phyloP scores from a whole-genome alignment of 2,329 filamentous ascomycete species.

The Triangularia setosa region DNA sequence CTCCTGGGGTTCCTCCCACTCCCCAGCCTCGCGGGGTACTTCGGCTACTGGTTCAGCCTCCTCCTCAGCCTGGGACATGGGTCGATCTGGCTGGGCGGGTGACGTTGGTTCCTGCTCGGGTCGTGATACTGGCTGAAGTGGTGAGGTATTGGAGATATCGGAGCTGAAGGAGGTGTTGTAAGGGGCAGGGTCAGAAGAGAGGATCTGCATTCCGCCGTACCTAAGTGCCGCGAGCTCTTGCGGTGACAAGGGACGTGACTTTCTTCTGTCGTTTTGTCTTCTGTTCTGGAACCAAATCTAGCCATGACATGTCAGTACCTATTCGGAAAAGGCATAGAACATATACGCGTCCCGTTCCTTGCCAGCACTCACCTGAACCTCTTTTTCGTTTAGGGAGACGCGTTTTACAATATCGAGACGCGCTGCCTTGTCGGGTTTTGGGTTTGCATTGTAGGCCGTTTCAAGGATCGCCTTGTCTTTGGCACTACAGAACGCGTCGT shows the following conservation, averaged over 20 bases:
- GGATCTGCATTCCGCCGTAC: conserved; percentile 50
- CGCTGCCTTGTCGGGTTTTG: conserved; percentile 87
- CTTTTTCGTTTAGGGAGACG: conserved; percentile 88
- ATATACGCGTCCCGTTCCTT: not conserved
- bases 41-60: conserved; percentile 11
- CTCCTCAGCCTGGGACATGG: conserved; percentile 15
- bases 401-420: conserved; percentile 79
- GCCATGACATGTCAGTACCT: conserved; percentile 20
- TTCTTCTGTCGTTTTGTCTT: conserved; percentile 86
- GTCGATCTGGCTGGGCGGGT: conserved; percentile 10
- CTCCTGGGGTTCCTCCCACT: conserved; percentile 6
- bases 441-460: conserved; percentile 75
- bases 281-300: conserved; percentile 99
- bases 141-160: conserved; percentile 15
- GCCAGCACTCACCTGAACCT: conserved; percentile 73
- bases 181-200: conserved; percentile 43
- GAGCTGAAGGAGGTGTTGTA: conserved; percentile 28
- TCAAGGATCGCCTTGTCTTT: conserved; percentile 89
- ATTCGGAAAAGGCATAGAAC: conserved; percentile 9
- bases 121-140: conserved; percentile 9
- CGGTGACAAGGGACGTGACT: conserved; percentile 75
- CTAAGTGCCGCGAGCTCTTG: conserved; percentile 67
- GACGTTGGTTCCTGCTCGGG: conserved; percentile 10
- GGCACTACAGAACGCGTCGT: conserved; percentile 51
- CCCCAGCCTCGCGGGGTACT: not conserved